Evolutionary conservation across 306 rosid genomes (phyloP).

Genomic region (Begonia loranthoides): DNA sequence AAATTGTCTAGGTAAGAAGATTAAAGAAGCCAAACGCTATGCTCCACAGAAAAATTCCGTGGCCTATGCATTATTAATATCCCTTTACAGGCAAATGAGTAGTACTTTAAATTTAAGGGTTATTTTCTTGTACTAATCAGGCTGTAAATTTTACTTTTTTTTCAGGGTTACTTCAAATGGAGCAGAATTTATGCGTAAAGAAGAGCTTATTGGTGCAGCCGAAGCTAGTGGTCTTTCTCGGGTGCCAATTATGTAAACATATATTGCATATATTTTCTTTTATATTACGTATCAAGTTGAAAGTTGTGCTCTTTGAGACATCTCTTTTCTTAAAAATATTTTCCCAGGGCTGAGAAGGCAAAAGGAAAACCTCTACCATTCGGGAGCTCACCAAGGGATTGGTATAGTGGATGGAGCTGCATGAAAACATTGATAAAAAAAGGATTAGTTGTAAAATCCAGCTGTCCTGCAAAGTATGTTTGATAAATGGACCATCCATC

Average conservation of each 20-base stretch:
- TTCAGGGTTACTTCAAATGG: constrained; percentile 61
- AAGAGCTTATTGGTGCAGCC: constrained; percentile 82
- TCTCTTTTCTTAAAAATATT: constrained; percentile 4
- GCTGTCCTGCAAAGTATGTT: constrained; percentile 83
- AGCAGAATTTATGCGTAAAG: constrained; percentile 77
- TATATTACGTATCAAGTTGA: constrained; percentile 5
- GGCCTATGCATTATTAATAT: constrained; percentile 66
- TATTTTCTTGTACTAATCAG: background rate
- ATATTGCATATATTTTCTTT: constrained; percentile 4
- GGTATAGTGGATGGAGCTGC: constrained; percentile 93
- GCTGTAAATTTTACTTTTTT: constrained; percentile 11
- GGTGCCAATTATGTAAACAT: constrained; percentile 59
- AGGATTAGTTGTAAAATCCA: constrained; percentile 77
- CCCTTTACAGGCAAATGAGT: constrained; percentile 50
- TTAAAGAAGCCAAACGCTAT: constrained; percentile 42
- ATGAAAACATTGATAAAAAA: constrained; percentile 71
- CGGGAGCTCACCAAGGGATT: constrained; percentile 58
- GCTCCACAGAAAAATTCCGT: constrained; percentile 80
- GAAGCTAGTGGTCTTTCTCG: constrained; percentile 93
- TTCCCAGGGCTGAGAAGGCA: constrained; percentile 68
- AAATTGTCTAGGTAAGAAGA: constrained; percentile 37
- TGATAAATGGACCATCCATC: too few species aligned
- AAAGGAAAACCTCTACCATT: constrained; percentile 55
- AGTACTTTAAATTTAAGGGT: background rate
- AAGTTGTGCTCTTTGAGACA: constrained; percentile 8